These are phyloP conservation scores for Claviceps sp. DNA, from an alignment of 2,329 filamentous ascomycete genomes.

Conservation along the genomic window DNA sequence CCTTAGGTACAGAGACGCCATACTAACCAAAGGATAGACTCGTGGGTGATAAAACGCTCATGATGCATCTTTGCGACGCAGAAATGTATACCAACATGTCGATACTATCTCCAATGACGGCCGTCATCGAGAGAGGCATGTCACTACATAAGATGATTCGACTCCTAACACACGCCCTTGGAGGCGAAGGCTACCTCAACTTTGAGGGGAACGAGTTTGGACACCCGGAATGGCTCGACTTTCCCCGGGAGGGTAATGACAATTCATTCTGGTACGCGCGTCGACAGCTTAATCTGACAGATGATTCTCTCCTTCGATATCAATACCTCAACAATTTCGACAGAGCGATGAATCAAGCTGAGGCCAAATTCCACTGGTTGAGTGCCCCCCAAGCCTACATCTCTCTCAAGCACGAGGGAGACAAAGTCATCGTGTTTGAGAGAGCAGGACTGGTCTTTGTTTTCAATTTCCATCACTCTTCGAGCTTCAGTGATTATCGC, in stretches of 20 bases:
- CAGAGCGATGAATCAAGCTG: slow-evolving; percentile 74
- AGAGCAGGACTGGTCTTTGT: slow-evolving; percentile 80
- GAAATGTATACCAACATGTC: slow-evolving; percentile 99
- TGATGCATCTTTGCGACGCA: slow-evolving; percentile 97
- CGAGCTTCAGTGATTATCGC: slow-evolving; percentile 84
- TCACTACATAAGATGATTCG: slow-evolving; percentile 96
- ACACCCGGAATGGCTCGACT: slow-evolving; percentile 97
- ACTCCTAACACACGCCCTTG: slow-evolving; percentile 77
- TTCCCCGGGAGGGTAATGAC: slow-evolving; percentile 81
- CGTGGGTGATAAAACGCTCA: slow-evolving; percentile 89
- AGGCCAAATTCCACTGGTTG: slow-evolving; percentile 87
- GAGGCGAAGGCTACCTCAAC: slow-evolving; percentile 94
- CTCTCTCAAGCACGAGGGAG: slow-evolving; percentile 80
- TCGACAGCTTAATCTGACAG: slow-evolving; percentile 83
- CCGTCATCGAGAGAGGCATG: slow-evolving; percentile 81
- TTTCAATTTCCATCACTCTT: slow-evolving; percentile 85
- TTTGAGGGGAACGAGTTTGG: slow-evolving; percentile 99
- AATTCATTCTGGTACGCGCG: slow-evolving; percentile 94
- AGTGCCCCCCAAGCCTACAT: slow-evolving; percentile 77
- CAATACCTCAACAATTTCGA: slow-evolving; percentile 90
- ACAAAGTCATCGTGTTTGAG: slow-evolving; percentile 95
- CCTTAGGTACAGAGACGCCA: too few relatives aligned
- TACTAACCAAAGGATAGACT: slow-evolving; percentile 39
- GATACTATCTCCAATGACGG: slow-evolving; percentile 64
- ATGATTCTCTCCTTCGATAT: slow-evolving; percentile 78